phyloP scores from a whole-genome alignment of 306 rosid species.

The Quercus suber region DNA sequence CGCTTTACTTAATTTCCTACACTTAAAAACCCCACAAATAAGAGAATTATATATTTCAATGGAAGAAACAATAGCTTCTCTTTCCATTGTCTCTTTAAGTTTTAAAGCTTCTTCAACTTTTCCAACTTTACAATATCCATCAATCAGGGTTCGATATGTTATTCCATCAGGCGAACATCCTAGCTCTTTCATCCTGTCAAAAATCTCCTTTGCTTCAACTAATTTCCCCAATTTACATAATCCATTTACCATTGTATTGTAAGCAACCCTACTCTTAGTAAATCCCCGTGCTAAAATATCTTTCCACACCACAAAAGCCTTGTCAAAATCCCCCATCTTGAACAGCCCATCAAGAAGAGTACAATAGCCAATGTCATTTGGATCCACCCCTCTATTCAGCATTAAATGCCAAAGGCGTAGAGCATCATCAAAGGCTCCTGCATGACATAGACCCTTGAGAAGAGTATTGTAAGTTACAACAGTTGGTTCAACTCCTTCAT shows the following conservation, averaged over 20 bases:
- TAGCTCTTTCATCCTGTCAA: slow-evolving; percentile 68
- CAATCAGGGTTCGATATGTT: slow-evolving; percentile 65
- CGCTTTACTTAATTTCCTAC: slow-evolving; percentile 41
- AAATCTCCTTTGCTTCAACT: slow-evolving; percentile 59
- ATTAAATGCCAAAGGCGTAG: slow-evolving; percentile 59
- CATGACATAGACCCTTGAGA: slow-evolving; percentile 60
- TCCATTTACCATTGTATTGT: slow-evolving; percentile 73
- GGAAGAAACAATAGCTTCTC: slow-evolving; percentile 43
- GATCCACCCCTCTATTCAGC: slow-evolving; percentile 54
- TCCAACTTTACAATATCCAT: slow-evolving; percentile 70
- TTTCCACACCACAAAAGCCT: slow-evolving; percentile 60
- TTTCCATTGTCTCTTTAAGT: slow-evolving; percentile 62
- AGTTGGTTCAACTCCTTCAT: slow-evolving; percentile 48
- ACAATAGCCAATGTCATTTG: slow-evolving; percentile 70
- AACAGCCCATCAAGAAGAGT: slow-evolving; percentile 68
- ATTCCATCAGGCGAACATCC: slow-evolving; percentile 70
- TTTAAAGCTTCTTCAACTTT: slow-evolving; percentile 57
- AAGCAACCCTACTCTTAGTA: slow-evolving; percentile 47
- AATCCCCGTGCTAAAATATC: slow-evolving; percentile 57
- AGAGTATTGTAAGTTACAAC: slow-evolving; percentile 68
- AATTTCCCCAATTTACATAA: slow-evolving; percentile 78
- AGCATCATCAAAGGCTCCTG: slow-evolving; percentile 47
- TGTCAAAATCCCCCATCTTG: slow-evolving; percentile 56
- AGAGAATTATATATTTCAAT: slow-evolving; percentile 85
- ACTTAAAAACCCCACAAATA: slow-evolving; percentile 60